phyloP scores from a whole-genome alignment of 352 stramenopile species.

The Peronospora destructor region DNA sequence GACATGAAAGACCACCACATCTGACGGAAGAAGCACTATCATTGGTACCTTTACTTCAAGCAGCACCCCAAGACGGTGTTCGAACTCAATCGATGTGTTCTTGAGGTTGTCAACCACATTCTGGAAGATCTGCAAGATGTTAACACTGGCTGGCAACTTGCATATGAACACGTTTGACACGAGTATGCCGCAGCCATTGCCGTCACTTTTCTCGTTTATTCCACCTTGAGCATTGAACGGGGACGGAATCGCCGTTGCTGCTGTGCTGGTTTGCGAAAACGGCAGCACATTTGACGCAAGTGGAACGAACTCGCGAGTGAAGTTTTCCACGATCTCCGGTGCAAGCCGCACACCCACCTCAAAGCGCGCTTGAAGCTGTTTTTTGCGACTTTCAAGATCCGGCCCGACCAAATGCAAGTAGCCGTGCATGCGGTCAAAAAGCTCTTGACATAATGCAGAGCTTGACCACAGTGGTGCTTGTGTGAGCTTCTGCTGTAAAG shows the following conservation, averaged over 20 bases:
- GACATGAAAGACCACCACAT: background rate
- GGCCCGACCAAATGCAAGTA: constrained; percentile 22
- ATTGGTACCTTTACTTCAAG: constrained; percentile 34
- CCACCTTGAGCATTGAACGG: constrained; percentile 11
- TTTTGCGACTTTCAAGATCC: constrained; percentile 9
- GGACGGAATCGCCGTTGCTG: constrained; percentile 16
- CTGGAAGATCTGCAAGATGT: constrained; percentile 32
- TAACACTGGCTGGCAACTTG: constrained; percentile 35
- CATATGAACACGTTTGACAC: constrained; percentile 53
- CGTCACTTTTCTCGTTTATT: constrained; percentile 8
- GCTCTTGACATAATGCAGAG: constrained; percentile 25
- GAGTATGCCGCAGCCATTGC: constrained; percentile 26
- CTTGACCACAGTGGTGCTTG: constrained; percentile 37
- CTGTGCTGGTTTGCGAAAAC: constrained; percentile 36
- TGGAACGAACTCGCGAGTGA: constrained; percentile 32
- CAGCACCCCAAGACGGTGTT: constrained; percentile 33
- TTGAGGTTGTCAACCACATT: constrained; percentile 31
- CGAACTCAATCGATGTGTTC: constrained; percentile 29
- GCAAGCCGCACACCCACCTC: constrained; percentile 26
- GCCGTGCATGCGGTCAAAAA: constrained; percentile 41
- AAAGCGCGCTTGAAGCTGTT: constrained; percentile 31
- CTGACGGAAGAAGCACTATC: constrained; percentile 12
- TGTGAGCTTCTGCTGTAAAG: constrained; percentile 38
- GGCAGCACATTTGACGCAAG: constrained; percentile 30
- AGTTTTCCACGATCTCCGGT: constrained; percentile 29